Evolutionary conservation across 1,284 basidiomycete genomes (phyloP).

Genomic region (Boletus mariae): DNA sequence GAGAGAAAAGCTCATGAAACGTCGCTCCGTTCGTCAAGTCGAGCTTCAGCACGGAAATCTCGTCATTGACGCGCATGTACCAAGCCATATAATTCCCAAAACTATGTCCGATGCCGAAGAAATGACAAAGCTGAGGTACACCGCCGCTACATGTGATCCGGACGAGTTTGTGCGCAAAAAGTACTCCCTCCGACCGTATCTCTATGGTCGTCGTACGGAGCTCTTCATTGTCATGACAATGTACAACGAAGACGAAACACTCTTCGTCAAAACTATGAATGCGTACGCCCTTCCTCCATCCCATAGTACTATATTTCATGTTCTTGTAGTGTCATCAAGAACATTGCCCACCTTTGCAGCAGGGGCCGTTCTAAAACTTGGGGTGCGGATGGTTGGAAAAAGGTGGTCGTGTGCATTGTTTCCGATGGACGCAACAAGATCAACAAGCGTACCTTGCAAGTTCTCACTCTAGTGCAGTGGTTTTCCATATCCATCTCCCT

Average conservation of each 20-base stretch:
- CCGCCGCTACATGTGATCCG: constrained; percentile 92
- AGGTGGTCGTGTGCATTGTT: constrained; percentile 90
- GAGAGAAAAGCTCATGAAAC: constrained; percentile 73
- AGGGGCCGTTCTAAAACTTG: constrained; percentile 85
- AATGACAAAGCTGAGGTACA: constrained; percentile 85
- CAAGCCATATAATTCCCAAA: constrained; percentile 71
- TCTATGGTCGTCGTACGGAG: constrained; percentile 84
- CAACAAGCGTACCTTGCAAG: constrained; percentile 84
- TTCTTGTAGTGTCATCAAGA: constrained; percentile 75
- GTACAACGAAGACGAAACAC: constrained; percentile 93
- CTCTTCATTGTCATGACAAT: constrained; percentile 95
- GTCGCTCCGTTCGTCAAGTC: constrained; percentile 75
- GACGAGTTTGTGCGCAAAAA: constrained; percentile 79
- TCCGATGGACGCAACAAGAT: constrained; percentile 90
- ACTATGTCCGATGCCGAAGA: constrained; percentile 65
- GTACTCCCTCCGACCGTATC: constrained; percentile 82
- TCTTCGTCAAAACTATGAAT: constrained; percentile 87
- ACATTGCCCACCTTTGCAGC: constrained; percentile 80
- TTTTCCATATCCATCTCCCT: neutral
- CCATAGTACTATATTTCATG: constrained; percentile 3
- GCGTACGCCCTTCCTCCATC: constrained; percentile 45
- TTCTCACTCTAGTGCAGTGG: constrained; percentile 59
- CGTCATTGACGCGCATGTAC: constrained; percentile 78
- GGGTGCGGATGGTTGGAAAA: constrained; percentile 94
- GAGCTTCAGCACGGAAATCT: constrained; percentile 81